Base-by-base conservation (phyloP, 768 basidiomycete species). In the Candolleomyces eurysporus region DNA sequence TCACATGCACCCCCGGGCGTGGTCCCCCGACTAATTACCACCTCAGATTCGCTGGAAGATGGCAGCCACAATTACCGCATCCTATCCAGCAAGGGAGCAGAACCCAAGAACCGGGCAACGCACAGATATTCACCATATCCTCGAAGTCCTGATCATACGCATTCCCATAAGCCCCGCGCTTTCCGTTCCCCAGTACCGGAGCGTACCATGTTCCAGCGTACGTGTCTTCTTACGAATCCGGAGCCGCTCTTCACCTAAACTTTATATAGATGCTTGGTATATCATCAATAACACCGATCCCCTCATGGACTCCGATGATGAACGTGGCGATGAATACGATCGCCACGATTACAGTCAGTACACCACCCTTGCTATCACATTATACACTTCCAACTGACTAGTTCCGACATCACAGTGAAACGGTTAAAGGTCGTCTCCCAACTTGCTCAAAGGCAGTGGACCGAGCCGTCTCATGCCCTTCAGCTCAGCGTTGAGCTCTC, bases 281-380 rank as follows among this genome's bases (percentile, higher is more conserved):
- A 79, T 83, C 16, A 78, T 87, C 60, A 82, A 78, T 57, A 84
- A 81, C 32, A 83, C 84, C 42, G 91, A 92, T 68, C 87, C 91
- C n/a, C 75, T 92, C 31, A 73, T 79, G 54, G 89, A 91, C 71
- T 92, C 91, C 31, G 91, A 91, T 61, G 88, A 90, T 48, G 88
- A 90, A 67, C 73, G 76, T 52, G 80, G 77, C 14, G 88, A 91
- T 66, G 87, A 89, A 66, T 77, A 88, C 65, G 76, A 82, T 40
- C 82, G 85, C 36, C 75, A 82, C 51, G 90, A 91, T 66, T 90
- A 89, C 66, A 72, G 90, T 91, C 62, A 58, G 84, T 69, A 22
- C 46, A 61, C 45, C 57, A 58, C 21, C 17, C 17, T 9, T 21
- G 10, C 51, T 39, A 11, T 30, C 26, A 22, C 14, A 54, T 13